Conservation (phyloP, 192 early-diverging fungal species). For the Gigaspora rosea region DNA sequence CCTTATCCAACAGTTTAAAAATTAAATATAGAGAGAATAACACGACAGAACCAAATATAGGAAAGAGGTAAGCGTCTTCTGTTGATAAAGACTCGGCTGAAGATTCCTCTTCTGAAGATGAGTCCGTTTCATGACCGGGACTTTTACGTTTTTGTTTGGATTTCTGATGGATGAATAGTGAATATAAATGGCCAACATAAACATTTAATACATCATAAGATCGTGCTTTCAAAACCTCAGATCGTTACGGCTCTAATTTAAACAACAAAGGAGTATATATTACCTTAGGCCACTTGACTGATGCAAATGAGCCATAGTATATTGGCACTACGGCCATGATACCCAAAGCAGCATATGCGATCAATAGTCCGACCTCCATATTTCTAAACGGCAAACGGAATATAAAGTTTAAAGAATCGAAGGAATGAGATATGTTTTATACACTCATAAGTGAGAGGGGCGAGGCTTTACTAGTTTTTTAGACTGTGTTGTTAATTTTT, state of each 20-base stretch:
- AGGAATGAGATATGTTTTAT: too few species aligned
- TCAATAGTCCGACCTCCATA: conserved; percentile 53
- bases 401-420: too few species aligned
- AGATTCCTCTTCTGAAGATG: conserved; percentile 69
- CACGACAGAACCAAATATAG: conserved; percentile 82
- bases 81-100: conserved; percentile 74
- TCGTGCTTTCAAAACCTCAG: neutral
- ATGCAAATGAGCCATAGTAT: conserved; percentile 77
- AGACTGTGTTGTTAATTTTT: too few species aligned
- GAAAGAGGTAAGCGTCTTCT: conserved; percentile 92
- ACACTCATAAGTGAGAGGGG: too few species aligned
- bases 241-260: neutral
- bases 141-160: conserved; percentile 39
- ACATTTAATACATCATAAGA: neutral
- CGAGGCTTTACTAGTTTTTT: too few species aligned
- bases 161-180: conserved; percentile 39
- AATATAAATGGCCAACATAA: neutral
- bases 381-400: neutral
- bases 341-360: conserved; percentile 85
- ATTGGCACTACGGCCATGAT: conserved; percentile 89
- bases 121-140: conserved; percentile 55
- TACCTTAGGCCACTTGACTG: conserved; percentile 66
- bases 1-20: conserved; percentile 84
- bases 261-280: neutral
- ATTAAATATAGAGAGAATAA: conserved; percentile 84